Evolutionary conservation across 1,284 basidiomycete species (phyloP).

Genomic region (Ceratobasidium sp.): DNA sequence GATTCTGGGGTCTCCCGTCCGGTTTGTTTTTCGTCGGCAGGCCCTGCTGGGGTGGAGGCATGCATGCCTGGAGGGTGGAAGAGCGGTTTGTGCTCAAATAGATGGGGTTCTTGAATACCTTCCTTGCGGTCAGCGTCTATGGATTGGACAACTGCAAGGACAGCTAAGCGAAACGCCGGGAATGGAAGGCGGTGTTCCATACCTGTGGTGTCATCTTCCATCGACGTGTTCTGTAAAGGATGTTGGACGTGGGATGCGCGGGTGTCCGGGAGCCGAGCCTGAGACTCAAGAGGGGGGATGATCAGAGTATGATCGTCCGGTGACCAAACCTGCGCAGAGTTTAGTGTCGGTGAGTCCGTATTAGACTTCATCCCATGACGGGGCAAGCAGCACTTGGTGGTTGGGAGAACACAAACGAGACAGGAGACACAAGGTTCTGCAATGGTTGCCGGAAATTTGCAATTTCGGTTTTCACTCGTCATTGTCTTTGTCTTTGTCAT

Average conservation of each 20-base stretch:
- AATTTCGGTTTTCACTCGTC: neutral
- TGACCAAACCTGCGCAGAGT: slow-evolving; percentile 18
- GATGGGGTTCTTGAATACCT: neutral
- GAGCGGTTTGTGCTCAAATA: neutral
- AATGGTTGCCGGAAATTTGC: slow-evolving; percentile 26
- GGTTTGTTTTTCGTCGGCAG: neutral
- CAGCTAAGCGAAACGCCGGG: too few species aligned
- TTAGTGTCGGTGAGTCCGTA: slow-evolving; percentile 11
- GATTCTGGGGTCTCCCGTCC: neutral
- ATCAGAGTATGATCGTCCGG: slow-evolving; percentile 23
- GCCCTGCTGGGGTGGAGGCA: neutral
- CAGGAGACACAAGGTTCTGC: neutral
- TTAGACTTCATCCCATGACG: slow-evolving; percentile 33
- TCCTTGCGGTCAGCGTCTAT: too few species aligned
- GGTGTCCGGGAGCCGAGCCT: slow-evolving; percentile 4
- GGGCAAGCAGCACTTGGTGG: neutral
- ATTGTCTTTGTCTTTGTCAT: too few species aligned
- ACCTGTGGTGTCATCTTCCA: slow-evolving; percentile 18
- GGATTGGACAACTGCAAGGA: too few species aligned
- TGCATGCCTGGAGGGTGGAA: slow-evolving; percentile 1
- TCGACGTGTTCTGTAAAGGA: neutral
- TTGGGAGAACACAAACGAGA: too few species aligned
- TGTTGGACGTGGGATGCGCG: neutral
- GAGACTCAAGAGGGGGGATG: slow-evolving; percentile 3
- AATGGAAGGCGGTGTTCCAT: too few species aligned